phyloP scores from a whole-genome alignment of 2,329 filamentous ascomycete genomes.

The Paracoccidioides lutzii region DNA sequence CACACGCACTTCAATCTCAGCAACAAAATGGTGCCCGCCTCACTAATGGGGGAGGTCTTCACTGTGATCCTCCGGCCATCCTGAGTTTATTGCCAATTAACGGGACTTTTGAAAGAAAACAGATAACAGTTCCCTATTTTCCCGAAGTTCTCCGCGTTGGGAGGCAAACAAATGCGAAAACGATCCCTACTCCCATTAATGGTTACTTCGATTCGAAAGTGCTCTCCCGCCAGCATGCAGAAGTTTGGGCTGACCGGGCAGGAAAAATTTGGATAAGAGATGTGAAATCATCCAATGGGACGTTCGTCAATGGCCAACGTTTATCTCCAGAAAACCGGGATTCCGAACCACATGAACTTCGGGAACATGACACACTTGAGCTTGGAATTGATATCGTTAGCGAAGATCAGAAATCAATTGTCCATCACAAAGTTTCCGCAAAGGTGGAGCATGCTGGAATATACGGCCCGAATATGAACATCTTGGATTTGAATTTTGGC shows the following conservation, averaged over 20 bases:
- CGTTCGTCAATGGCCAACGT: conserved; percentile 87
- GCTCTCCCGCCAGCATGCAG: conserved; percentile 86
- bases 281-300: conserved; percentile 96
- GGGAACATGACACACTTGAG: conserved; percentile 83
- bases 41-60: conserved; percentile 27
- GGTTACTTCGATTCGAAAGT: conserved; percentile 98
- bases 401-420: conserved; percentile 95
- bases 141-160: conserved; percentile 94
- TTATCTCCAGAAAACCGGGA: conserved; percentile 90
- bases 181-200: conserved; percentile 76
- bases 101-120: conserved; percentile 92
- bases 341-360: conserved; percentile 86
- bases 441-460: conserved; percentile 93
- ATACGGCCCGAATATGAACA: conserved; percentile 51
- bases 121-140: conserved; percentile 80
- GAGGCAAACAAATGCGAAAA: conserved; percentile 94
- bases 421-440: conserved; percentile 95
- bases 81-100: conserved; percentile 83
- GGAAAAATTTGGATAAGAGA: conserved; percentile 94
- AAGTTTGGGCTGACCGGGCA: conserved; percentile 75
- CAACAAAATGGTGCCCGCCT: conserved; percentile 46
- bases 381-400: conserved; percentile 97
- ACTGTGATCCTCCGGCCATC: conserved; percentile 55
- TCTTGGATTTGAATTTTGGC: conserved; percentile 81
- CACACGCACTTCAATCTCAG: conserved; percentile 52